Conservation (phyloP, 1,139 yeast genomes). For the Taiozyma sp. region DNA sequence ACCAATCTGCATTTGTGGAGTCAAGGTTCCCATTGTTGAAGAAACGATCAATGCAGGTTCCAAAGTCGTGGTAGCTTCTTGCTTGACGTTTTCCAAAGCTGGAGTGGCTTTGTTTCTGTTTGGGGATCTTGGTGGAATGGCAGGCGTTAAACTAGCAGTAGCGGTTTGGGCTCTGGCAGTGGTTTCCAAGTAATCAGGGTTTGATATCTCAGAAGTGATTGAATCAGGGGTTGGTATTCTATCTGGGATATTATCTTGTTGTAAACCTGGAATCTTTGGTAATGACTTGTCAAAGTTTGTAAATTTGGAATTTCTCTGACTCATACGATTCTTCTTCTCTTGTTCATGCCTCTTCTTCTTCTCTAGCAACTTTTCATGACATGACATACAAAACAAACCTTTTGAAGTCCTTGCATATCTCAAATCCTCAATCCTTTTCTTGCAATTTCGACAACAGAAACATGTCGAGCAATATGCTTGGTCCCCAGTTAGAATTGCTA, state of each 20-base stretch:
- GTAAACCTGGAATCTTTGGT: slow-evolving; percentile 25
- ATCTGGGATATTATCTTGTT: slow-evolving; percentile 3
- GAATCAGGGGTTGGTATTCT: slow-evolving; percentile 10
- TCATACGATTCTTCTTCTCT: slow-evolving; percentile 8
- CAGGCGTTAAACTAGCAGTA: slow-evolving; percentile 11
- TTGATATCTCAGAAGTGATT: slow-evolving; percentile 10
- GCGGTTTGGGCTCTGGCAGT: slow-evolving; percentile 2
- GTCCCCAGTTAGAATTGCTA: slow-evolving; percentile 91
- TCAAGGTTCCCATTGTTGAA: slow-evolving; percentile 3
- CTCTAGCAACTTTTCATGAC: slow-evolving; percentile 81
- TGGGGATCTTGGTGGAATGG: slow-evolving; percentile 27
- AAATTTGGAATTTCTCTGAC: slow-evolving; percentile 7
- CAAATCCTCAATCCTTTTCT: slow-evolving; percentile 81
- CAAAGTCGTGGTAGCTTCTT: neutral
- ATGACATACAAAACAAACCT: slow-evolving; percentile 89
- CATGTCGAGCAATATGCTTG: slow-evolving; percentile 93
- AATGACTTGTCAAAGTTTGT: slow-evolving; percentile 22
- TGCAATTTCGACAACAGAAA: slow-evolving; percentile 88
- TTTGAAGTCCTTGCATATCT: slow-evolving; percentile 91
- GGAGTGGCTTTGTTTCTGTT: slow-evolving; percentile 16
- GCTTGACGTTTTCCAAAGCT: neutral
- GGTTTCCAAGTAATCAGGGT: slow-evolving; percentile 11
- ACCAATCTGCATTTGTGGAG: neutral
- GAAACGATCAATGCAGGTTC: slow-evolving; percentile 17
- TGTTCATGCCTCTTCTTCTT: slow-evolving; percentile 28